These are phyloP conservation scores for Didymella lethalis DNA, from an alignment of 2,329 filamentous ascomycete species.

Conservation along the genomic window DNA sequence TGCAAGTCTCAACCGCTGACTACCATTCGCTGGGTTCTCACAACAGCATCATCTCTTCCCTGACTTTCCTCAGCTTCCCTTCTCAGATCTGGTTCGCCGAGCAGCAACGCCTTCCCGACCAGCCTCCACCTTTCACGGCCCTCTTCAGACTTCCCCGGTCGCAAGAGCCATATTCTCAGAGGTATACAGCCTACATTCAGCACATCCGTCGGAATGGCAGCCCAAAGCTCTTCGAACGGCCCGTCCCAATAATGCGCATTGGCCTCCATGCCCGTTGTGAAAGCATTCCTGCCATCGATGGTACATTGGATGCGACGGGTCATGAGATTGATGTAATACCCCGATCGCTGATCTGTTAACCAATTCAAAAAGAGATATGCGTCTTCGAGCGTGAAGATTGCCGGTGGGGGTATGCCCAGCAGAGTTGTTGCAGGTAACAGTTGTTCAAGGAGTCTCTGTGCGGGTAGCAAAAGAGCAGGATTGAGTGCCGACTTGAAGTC, in stretches of 20 bases:
- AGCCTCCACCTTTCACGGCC: constrained; percentile 17
- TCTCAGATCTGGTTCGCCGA: constrained; percentile 26
- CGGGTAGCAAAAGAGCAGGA: neutral
- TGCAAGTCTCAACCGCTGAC: constrained; percentile 4
- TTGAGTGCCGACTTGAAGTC: constrained; percentile 17
- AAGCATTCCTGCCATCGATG: neutral
- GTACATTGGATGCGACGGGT: constrained; percentile 13
- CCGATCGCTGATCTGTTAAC: constrained; percentile 28
- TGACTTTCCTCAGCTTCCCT: constrained; percentile 2
- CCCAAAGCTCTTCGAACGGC: constrained; percentile 10
- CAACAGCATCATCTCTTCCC: constrained; percentile 10
- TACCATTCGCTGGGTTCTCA: constrained; percentile 2
- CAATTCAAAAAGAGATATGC: constrained; percentile 27
- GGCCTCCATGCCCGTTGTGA: constrained; percentile 7
- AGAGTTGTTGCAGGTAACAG: constrained; percentile 1
- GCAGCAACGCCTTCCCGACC: constrained; percentile 25
- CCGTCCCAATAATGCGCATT: constrained; percentile 21
- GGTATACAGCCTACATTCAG: constrained; percentile 20
- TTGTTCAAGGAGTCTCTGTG: constrained; percentile 13
- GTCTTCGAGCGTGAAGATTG: constrained; percentile 15
- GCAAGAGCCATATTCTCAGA: constrained; percentile 23
- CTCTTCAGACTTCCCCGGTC: constrained; percentile 7
- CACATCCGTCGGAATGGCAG: constrained; percentile 24
- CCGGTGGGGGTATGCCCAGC: neutral
- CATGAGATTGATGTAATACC: constrained; percentile 23